Evolutionary conservation across 1,139 yeast genomes (phyloP), one percentile per base, ranked within the genome.

Genomic region (Candida frijolesensis): DNA sequence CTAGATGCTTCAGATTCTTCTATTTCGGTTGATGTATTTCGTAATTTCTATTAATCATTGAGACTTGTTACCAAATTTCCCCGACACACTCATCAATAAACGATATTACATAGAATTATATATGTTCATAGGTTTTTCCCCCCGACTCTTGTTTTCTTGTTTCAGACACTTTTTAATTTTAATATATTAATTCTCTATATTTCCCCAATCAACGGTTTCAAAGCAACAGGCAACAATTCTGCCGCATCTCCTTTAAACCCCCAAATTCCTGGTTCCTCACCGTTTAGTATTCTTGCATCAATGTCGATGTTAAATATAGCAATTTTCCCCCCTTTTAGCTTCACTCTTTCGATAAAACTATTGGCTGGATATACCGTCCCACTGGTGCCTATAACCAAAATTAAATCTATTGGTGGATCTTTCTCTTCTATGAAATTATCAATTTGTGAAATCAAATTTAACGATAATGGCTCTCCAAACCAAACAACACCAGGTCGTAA

Each of bases 301-400:
- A 77, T 75, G 50, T 84, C 90, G 1, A 87, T 85, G 62, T 90
- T 89, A 68, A 90, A 90, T 1, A 90, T 80, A 0, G 96, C 96
- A 32, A 89, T 88, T 57, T 83, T 84, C 0, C 96, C 96, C 1
- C 96, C 96, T 51, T 82, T 81, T 54, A 74, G 74, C 51, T 73
- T 74, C 2, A 88, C 89, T 55, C 92, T 73, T 55, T 90, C 96
- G 22, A 90, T 94, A 63, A 88, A 90, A 25, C 96, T 89, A 53
- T 92, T 90, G 2, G 96, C 96, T 1, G 97, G 97, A 84, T 95
- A 90, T 1, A 88, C 92, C 0, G 85, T 76, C 2, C 94, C 91
- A 35, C 94, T 85, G 2, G 96, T 89, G 1, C 97, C 97, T 15
- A 90, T 82, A 3, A 91, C 96, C 47, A 90, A 68, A 4, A 90